Conservation (phyloP, 1,284 basidiomycete genomes). For the Ceratobasidium sp. region DNA sequence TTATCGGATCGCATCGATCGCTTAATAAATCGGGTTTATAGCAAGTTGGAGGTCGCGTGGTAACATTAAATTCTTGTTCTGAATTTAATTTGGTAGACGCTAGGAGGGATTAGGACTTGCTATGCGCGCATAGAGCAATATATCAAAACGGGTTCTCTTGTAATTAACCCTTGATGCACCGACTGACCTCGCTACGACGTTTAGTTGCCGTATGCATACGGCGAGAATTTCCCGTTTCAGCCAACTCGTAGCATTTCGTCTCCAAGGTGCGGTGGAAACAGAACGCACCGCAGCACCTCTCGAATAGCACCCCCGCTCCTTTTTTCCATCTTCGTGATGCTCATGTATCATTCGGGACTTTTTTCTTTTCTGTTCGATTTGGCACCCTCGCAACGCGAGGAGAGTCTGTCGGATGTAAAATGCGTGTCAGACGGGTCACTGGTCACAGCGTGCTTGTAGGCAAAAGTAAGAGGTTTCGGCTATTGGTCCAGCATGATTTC, state of each 20-base stretch:
- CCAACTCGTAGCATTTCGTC: background rate
- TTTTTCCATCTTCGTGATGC: background rate
- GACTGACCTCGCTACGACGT: background rate
- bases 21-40: no score
- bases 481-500: slow-evolving; percentile 11
- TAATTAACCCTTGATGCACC: background rate
- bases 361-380: background rate
- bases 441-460: background rate
- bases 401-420: background rate
- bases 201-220: background rate
- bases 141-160: background rate
- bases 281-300: background rate
- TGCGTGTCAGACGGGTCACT: background rate
- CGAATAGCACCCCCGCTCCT: no score
- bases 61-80: no score
- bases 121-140: background rate
- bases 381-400: background rate
- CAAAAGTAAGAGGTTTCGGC: slow-evolving; percentile 1
- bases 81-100: no score
- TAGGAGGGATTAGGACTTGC: no score
- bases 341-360: background rate
- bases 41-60: no score
- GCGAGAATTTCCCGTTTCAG: background rate
- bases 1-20: no score
- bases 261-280: background rate